Percentiles rank a stretch among this genome's conserved stretches.
These are phyloP conservation scores for Lentinula detonsa DNA, from an alignment of 768 basidiomycete species.

Conservation along the genomic window DNA sequence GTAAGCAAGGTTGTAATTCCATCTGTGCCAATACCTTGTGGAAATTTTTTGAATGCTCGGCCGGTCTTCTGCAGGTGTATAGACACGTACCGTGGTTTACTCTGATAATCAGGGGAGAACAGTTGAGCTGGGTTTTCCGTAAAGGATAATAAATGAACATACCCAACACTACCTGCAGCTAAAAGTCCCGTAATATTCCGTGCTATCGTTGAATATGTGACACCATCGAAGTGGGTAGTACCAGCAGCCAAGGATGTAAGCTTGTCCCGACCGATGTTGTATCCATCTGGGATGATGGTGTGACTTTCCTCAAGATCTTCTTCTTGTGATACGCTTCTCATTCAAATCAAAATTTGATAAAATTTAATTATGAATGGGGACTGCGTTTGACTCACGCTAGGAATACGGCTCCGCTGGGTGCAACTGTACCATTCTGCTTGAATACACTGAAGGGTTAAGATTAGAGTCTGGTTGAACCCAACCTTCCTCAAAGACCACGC, in stretches of 20 bases:
- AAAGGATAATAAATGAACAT: slow-evolving; percentile 1
- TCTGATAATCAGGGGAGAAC: background rate
- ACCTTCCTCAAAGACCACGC: slow-evolving; percentile 9
- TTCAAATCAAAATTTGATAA: background rate
- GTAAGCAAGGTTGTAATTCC: slow-evolving; percentile 3
- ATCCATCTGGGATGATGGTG: slow-evolving; percentile 46
- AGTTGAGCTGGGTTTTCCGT: background rate
- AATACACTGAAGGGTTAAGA: too few relatives aligned
- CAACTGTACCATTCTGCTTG: slow-evolving; percentile 35
- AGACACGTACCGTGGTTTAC: slow-evolving; percentile 3
- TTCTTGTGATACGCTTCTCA: slow-evolving; percentile 1
- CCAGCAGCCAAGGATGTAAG: slow-evolving; percentile 30
- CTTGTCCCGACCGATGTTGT: slow-evolving; percentile 14
- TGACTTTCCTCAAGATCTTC: slow-evolving; percentile 26
- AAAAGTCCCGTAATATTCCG: slow-evolving; percentile 49
- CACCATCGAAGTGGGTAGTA: slow-evolving; percentile 30
- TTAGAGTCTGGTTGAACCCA: background rate
- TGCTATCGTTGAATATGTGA: slow-evolving; percentile 40
- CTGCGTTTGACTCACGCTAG: slow-evolving; percentile 38
- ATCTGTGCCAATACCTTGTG: slow-evolving; percentile 2
- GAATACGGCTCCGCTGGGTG: slow-evolving; percentile 48
- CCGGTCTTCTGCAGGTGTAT: background rate
- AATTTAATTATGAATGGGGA: background rate
- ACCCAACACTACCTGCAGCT: slow-evolving; percentile 42
- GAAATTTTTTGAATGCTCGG: background rate